Percentiles rank a stretch among this genome's conserved stretches.
phyloP scores from a whole-genome alignment of 768 basidiomycete species.

The Russula griseocarnosa region DNA sequence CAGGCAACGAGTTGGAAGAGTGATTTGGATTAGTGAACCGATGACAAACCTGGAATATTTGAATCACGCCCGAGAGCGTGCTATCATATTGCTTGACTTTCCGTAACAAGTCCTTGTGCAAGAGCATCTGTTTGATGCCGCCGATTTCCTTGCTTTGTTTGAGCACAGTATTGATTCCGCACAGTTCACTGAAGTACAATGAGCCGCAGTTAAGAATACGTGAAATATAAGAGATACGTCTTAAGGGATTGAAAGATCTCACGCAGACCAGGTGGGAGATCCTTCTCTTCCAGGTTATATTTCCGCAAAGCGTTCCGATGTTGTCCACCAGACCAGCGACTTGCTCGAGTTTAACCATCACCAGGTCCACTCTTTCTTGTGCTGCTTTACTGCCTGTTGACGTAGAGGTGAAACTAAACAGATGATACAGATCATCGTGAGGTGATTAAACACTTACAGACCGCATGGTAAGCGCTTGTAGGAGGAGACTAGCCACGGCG shows the following conservation, averaged over 20 bases:
- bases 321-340: background rate
- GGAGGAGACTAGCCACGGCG: background rate
- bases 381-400: conserved; percentile 6
- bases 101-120: background rate
- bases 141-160: background rate
- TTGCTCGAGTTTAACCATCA: background rate
- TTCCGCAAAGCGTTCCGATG: background rate
- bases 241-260: background rate
- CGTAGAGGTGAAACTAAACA: background rate
- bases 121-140: background rate
- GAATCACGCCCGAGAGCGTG: background rate
- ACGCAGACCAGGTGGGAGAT: background rate
- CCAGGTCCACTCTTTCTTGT: background rate
- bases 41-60: background rate
- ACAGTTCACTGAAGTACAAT: conserved; percentile 3
- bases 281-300: background rate
- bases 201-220: background rate
- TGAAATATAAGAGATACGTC: background rate
- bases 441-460: background rate
- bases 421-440: background rate
- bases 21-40: background rate
- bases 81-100: conserved; percentile 8
- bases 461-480: background rate
- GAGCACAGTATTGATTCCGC: background rate
- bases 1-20: background rate